Evolutionary conservation across 2,329 filamentous ascomycete genomes (phyloP).

Genomic region (Aureobasidium sp.): DNA sequence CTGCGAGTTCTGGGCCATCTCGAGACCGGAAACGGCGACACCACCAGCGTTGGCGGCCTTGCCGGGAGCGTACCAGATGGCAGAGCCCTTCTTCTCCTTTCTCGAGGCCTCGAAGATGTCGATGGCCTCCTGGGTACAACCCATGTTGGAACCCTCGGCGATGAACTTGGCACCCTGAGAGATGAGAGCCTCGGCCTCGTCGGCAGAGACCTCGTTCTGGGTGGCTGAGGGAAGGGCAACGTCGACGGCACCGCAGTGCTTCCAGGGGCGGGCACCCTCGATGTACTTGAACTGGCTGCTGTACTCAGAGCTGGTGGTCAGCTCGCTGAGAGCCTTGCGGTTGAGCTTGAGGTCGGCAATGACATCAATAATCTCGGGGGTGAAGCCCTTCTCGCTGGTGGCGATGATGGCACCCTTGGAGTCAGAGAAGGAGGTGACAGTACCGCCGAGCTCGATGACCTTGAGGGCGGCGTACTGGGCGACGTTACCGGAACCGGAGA

Average conservation of each 20-base stretch:
- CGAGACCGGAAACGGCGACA: constrained; percentile 92
- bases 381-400: constrained; percentile 63
- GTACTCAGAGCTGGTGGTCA: constrained; percentile 51
- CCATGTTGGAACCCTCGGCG: constrained; percentile 98
- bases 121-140: constrained; percentile 92
- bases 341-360: constrained; percentile 83
- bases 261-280: constrained; percentile 82
- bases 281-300: constrained; percentile 74
- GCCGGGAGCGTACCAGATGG: constrained; percentile 90
- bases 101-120: constrained; percentile 80
- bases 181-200: constrained; percentile 80
- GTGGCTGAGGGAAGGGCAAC: constrained; percentile 88
- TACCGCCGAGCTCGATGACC: constrained; percentile 89
- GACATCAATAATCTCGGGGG: constrained; percentile 66
- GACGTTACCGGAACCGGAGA: constrained; percentile 96
- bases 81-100: constrained; percentile 57
- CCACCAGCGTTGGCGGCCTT: constrained; percentile 98
- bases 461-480: constrained; percentile 97
- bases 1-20: constrained; percentile 97
- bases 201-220: constrained; percentile 92
- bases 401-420: constrained; percentile 78
- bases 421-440: constrained; percentile 88
- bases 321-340: constrained; percentile 71
- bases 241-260: constrained; percentile 81
- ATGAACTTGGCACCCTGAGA: constrained; percentile 72